These are phyloP conservation scores for Pezicula rhizophila DNA, from an alignment of 2,329 filamentous ascomycete species.

Conservation along the genomic window DNA sequence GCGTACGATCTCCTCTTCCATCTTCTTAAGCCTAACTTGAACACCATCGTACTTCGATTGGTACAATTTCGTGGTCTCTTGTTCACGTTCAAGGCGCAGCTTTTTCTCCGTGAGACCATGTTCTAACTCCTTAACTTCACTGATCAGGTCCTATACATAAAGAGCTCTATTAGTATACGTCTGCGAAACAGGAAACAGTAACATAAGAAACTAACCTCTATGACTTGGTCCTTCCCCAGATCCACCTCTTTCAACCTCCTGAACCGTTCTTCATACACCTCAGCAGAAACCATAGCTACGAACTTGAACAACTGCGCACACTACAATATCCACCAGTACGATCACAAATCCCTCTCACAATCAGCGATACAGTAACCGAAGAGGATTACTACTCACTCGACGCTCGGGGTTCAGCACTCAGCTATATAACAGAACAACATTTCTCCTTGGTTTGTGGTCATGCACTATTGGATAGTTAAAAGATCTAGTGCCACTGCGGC, in stretches of 20 bases:
- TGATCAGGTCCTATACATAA: slow-evolving; percentile 2
- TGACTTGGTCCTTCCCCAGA: slow-evolving; percentile 4
- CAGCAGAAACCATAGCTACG: slow-evolving; percentile 6
- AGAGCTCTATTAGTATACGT: background rate
- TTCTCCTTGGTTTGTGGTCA: no score
- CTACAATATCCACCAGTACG: no score
- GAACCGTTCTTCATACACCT: slow-evolving; percentile 7
- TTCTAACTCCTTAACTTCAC: slow-evolving; percentile 6
- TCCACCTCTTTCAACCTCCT: slow-evolving; percentile 6
- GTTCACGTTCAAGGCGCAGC: slow-evolving; percentile 9
- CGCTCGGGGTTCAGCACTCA: no score
- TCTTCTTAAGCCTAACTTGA: background rate
- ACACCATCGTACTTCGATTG: slow-evolving; percentile 1
- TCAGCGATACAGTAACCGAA: no score
- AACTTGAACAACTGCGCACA: no score
- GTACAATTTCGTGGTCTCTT: slow-evolving; percentile 6
- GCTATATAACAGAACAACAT: no score
- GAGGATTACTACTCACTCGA: no score
- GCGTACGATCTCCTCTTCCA: background rate
- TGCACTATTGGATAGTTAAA: no score
- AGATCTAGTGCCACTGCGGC: no score
- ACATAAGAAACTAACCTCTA: slow-evolving; percentile 2
- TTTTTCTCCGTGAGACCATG: slow-evolving; percentile 1
- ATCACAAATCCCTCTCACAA: no score
- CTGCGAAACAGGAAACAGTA: background rate